Conservation (phyloP, 305 asterid species). For the Salvia sclarea region DNA sequence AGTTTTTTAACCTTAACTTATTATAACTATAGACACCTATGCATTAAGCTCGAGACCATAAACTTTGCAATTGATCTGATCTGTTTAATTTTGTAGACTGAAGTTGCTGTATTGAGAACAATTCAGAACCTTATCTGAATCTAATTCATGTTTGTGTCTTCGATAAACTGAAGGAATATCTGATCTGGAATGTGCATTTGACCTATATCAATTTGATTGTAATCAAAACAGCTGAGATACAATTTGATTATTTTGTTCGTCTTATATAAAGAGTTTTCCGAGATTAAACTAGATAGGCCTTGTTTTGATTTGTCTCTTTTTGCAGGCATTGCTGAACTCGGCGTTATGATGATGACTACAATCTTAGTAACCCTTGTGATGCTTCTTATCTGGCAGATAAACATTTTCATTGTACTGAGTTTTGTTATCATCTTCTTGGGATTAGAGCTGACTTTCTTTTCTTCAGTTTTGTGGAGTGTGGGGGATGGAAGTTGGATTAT, state of each 20-base stretch:
- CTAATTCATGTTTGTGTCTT: slow-evolving; percentile 5
- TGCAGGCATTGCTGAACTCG: slow-evolving; percentile 93
- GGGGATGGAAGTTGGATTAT: slow-evolving; percentile 99
- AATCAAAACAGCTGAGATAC: not conserved
- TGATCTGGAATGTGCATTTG: slow-evolving; percentile 24
- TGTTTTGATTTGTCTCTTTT: slow-evolving; percentile 42
- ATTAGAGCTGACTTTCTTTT: slow-evolving; percentile 80
- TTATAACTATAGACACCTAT: not conserved
- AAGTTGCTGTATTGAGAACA: not conserved
- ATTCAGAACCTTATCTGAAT: slow-evolving; percentile 15
- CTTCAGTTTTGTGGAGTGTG: slow-evolving; percentile 91
- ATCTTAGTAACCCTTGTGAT: slow-evolving; percentile 88
- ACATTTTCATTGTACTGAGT: slow-evolving; percentile 73
- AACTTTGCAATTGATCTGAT: not conserved
- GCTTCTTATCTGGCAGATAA: slow-evolving; percentile 99
- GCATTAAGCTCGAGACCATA: not conserved
- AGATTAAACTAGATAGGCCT: slow-evolving; percentile 20
- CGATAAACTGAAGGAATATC: slow-evolving; percentile 27
- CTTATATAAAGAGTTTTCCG: slow-evolving; percentile 12
- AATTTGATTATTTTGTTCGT: not conserved
- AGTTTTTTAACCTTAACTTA: not conserved
- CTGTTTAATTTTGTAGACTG: not conserved
- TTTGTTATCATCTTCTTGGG: slow-evolving; percentile 80
- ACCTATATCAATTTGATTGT: slow-evolving; percentile 6
- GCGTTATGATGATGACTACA: slow-evolving; percentile 99